Evolutionary conservation across 2,329 filamentous ascomycete genomes (phyloP), one percentile per base, ranked within the genome.

Genomic region (Cercospora sesami): DNA sequence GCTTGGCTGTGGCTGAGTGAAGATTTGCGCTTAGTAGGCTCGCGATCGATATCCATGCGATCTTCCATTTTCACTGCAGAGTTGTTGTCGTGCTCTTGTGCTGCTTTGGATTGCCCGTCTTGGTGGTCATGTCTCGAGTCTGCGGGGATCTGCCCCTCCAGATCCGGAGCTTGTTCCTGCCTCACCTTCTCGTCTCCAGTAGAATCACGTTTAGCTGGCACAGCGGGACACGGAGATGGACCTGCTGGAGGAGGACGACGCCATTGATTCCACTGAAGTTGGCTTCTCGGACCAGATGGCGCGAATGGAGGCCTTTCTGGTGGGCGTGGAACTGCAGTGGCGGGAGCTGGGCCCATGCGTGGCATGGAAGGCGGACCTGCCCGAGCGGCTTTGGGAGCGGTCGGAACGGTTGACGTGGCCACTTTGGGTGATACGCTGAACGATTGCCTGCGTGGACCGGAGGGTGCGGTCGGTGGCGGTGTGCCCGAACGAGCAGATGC

Each of bases 161-260:
- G n/a, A 14, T 31, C 16, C 12, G 4, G 7, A 31, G 8, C 21
- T 58, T 21, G 26, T 31, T 58, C 53, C 23, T 59, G 61, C 18
- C 66, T 73, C 16, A 73, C 73, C 59, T 73, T 82, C 64, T 84
- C 82, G 33, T 83, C 82, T 9, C 75, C 76, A 21, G 78, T 76
- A 36, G 77, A 75, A 67, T 84, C 83, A 31, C 83, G 78, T 71
- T 85, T 85, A 0, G 79, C 79, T 12, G 82, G 82, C 4, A 83
- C 72, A 5, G 72, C 18, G 26, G 68, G 57, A 18, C 70, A 73
- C 8, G 65, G 36, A 36, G 73, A 73, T 6, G 79, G 74, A 16
- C 63, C 58, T 26, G 74, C 72, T 7, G 79, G 74, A 33, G 79
- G 80, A 63, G 81, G 81, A 28, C 80, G 75, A 28, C 81, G 78